Conservation (phyloP, 2,329 filamentous ascomycete genomes). For the Aspergillus sp. region DNA sequence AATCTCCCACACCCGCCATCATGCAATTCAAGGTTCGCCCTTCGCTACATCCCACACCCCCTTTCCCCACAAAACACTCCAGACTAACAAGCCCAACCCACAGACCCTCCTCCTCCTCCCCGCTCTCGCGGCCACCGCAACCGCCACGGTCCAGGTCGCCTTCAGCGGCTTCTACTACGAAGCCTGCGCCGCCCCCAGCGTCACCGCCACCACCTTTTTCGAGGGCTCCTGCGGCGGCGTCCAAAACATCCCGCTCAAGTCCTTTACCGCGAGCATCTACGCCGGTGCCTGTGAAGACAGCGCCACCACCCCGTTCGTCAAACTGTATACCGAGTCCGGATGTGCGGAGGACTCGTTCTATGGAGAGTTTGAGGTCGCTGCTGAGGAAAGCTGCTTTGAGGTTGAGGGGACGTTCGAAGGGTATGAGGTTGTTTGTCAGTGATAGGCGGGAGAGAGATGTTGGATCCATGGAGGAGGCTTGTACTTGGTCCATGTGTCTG, state of each 20-base stretch:
- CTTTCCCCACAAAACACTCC: neutral
- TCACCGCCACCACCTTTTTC: neutral
- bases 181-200: neutral
- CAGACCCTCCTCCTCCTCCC: neutral
- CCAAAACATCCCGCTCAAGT: neutral
- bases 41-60: neutral
- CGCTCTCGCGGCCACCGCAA: neutral
- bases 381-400: neutral
- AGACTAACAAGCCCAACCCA: neutral
- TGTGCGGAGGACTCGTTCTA: neutral
- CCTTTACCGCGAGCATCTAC: neutral
- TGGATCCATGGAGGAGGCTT: too few relatives aligned
- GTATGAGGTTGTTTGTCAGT: neutral
- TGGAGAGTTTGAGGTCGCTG: neutral
- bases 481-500: too few relatives aligned
- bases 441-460: neutral
- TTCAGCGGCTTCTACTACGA: neutral
- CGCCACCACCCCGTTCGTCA: neutral
- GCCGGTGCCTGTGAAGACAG: neutral
- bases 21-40: neutral
- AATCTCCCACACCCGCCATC: neutral
- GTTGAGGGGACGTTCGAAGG: neutral
- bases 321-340: neutral
- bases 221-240: neutral
- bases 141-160: neutral